These are phyloP conservation scores for Choiromyces venosus DNA, from an alignment of 495 filamentous ascomycete species.

Conservation along the genomic window DNA sequence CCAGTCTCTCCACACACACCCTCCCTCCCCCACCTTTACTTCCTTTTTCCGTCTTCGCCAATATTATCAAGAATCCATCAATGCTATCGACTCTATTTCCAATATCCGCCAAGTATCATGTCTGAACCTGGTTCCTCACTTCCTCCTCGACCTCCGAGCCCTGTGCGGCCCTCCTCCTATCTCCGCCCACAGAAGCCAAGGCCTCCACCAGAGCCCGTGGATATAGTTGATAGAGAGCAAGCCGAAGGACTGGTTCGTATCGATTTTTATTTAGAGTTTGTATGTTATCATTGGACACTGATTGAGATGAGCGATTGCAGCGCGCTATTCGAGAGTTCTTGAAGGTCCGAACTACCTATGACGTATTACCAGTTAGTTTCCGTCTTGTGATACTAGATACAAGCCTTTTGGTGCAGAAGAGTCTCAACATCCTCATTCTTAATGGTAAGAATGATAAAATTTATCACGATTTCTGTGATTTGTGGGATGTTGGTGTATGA, in stretches of 20 bases:
- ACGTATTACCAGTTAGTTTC: constrained; percentile 96
- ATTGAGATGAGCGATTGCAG: constrained; percentile 19
- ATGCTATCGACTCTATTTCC: constrained; percentile 18
- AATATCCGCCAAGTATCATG: constrained; percentile 34
- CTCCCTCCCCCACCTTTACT: constrained; percentile 1
- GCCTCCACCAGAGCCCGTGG: constrained; percentile 57
- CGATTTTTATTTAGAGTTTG: constrained; percentile 7
- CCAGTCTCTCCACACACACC: not conserved
- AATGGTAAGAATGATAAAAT: constrained; percentile 60
- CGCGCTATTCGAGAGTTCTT: constrained; percentile 86
- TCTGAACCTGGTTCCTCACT: constrained; percentile 26
- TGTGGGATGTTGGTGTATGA: not conserved
- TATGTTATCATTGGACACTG: constrained; percentile 12
- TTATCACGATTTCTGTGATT: not conserved
- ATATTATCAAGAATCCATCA: constrained; percentile 16
- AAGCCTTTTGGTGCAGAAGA: constrained; percentile 91
- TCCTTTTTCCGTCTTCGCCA: not conserved
- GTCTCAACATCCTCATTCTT: constrained; percentile 90
- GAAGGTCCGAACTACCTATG: constrained; percentile 93
- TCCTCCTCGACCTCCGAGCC: constrained; percentile 27
- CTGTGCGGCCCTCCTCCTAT: constrained; percentile 79
- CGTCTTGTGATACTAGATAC: constrained; percentile 95
- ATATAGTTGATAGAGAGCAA: constrained; percentile 81
- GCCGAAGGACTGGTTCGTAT: constrained; percentile 79
- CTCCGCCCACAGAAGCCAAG: constrained; percentile 60